A percentile compares a stretch with the other conserved stretches of the same genome.
Conservation (phyloP, 2,329 filamentous ascomycete genomes). For the Microsporum canis region DNA sequence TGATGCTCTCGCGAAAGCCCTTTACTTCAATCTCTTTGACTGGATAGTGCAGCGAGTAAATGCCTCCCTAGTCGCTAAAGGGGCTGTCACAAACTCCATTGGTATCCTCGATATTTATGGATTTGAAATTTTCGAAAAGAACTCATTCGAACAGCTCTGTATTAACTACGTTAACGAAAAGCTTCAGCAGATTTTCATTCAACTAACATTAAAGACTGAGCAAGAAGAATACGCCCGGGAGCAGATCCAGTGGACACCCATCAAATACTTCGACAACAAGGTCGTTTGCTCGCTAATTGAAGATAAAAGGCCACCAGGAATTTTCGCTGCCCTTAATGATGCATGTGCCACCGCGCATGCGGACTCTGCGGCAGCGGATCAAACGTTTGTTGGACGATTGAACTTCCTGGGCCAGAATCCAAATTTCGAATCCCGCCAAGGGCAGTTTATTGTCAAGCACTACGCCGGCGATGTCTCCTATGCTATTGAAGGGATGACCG, state of each 20-base stretch:
- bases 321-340: conserved; percentile 94
- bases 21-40: conserved; percentile 95
- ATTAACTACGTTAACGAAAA: conserved; percentile 99
- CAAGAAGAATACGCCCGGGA: conserved; percentile 95
- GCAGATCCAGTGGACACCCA: conserved; percentile 96
- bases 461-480: conserved; percentile 96
- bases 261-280: conserved; percentile 99
- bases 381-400: conserved; percentile 87
- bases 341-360: conserved; percentile 97
- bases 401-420: conserved; percentile 78
- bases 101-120: conserved; percentile 98
- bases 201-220: conserved; percentile 88
- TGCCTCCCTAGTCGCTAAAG: conserved; percentile 68
- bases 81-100: conserved; percentile 68
- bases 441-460: conserved; percentile 96
- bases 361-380: conserved; percentile 84
- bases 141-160: conserved; percentile 96
- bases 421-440: conserved; percentile 83
- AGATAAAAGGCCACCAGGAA: conserved; percentile 74
- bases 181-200: conserved; percentile 97
- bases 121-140: conserved; percentile 98
- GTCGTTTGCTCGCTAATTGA: conserved; percentile 96
- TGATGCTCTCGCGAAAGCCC: conserved; percentile 86
- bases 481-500: conserved; percentile 89
- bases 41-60: conserved; percentile 96